Percentiles rank a stretch among this genome's conserved stretches.
Evolutionary conservation across 1,284 basidiomycete genomes (phyloP).

Genomic region (Trametes sp.): DNA sequence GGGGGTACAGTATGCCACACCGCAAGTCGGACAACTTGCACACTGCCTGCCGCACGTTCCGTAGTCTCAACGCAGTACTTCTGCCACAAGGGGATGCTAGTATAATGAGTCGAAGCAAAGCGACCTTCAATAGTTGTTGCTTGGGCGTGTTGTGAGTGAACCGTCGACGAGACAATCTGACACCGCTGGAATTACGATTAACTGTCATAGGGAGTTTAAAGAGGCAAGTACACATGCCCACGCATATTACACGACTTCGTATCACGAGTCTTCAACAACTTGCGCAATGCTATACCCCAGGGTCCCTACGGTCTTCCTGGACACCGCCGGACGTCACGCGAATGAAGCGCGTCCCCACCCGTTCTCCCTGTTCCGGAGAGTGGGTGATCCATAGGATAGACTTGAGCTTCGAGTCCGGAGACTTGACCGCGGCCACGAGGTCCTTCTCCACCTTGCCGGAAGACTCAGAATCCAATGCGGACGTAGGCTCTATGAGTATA

Average conservation of each 20-base stretch:
- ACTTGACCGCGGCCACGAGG: conserved; percentile 60
- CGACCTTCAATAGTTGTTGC: too few species aligned
- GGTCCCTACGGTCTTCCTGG: conserved; percentile 49
- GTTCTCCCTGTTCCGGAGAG: conserved; percentile 77
- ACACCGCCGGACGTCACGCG: conserved; percentile 56
- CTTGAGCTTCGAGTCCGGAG: conserved; percentile 60
- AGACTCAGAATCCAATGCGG: conserved; percentile 80
- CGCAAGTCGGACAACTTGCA: too few species aligned
- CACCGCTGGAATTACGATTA: too few species aligned
- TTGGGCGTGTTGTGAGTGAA: too few species aligned
- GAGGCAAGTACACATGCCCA: too few species aligned
- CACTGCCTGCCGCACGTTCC: too few species aligned
- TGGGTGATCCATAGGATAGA: conserved; percentile 90
- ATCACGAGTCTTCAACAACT: neutral
- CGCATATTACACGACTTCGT: neutral
- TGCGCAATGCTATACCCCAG: conserved; percentile 25
- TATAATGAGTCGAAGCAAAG: too few species aligned
- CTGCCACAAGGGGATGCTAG: too few species aligned
- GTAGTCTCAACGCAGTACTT: too few species aligned
- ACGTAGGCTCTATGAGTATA: conserved; percentile 75
- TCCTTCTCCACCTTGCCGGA: conserved; percentile 70
- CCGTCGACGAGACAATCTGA: too few species aligned
- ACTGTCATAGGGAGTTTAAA: too few species aligned
- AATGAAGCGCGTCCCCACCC: conserved; percentile 78
- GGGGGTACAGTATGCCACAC: too few species aligned